Conservation (phyloP, 2,329 filamentous ascomycete species). For the Cryphonectria naterciae region DNA sequence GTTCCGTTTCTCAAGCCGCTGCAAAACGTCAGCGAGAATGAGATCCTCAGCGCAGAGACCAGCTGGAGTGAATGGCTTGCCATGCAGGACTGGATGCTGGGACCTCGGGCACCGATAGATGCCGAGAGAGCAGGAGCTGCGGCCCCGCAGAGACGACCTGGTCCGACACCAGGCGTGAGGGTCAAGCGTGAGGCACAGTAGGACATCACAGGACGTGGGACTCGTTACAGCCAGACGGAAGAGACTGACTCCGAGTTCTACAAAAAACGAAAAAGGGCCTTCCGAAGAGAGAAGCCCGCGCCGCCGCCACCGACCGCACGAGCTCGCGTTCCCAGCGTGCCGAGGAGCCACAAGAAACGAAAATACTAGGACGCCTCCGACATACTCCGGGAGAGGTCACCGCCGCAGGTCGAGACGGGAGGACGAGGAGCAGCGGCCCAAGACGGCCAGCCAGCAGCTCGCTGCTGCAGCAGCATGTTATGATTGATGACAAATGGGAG, state of each 20-base stretch:
- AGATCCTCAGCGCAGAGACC: slow-evolving; percentile 81
- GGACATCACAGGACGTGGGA: background rate
- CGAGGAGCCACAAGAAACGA: background rate
- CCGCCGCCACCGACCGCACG: background rate
- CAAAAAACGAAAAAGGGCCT: background rate
- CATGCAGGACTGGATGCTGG: slow-evolving; percentile 99
- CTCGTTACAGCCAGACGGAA: background rate
- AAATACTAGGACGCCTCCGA: background rate
- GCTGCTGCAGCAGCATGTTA: background rate
- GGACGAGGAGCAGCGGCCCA: background rate
- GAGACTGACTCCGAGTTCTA: slow-evolving; percentile 4
- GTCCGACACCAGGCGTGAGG: slow-evolving; percentile 7
- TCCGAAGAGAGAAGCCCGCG: background rate
- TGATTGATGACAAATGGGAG: background rate
- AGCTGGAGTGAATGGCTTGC: slow-evolving; percentile 94
- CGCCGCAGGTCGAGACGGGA: background rate
- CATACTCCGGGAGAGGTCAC: background rate
- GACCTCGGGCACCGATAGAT: slow-evolving; percentile 68
- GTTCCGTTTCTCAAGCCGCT: slow-evolving; percentile 87
- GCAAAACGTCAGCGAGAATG: slow-evolving; percentile 74
- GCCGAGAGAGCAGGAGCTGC: slow-evolving; percentile 26
- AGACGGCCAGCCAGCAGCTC: background rate
- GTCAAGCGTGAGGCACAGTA: slow-evolving; percentile 19
- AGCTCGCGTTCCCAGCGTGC: background rate
- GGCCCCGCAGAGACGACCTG: slow-evolving; percentile 2